Evolutionary conservation across 805 yeast species (phyloP), one percentile per base, ranked within the genome.

Genomic region (Lipomyces orientalis): DNA sequence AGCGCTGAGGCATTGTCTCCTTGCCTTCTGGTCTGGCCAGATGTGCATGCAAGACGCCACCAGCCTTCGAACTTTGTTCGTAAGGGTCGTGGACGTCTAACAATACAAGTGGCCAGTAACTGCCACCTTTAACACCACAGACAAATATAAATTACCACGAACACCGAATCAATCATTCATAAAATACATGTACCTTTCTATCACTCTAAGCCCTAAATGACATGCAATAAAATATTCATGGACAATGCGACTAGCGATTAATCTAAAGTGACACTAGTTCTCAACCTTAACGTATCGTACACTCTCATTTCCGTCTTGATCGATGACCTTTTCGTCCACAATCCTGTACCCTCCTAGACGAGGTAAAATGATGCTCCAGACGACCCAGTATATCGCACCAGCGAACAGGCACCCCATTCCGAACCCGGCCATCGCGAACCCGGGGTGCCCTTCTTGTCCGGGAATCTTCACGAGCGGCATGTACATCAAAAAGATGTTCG

Each of bases 321-420:
- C 67, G 34, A 51, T 54, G 7, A 65, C 66, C 37, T 46, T 52
- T 51, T 55, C 65, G n/a, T 66, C 70, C n/a, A 60, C 64, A 22
- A 68, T 68, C 54, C 29, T 29, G 55, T 68, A 68, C n/a, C 62
- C 64, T 5, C 69, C 69, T 8, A 68, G 12, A 12, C 57, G n/a
- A 43, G 71, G 71, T 64, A 68, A 31, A 22, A 66, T 33, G 14
- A 14, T 46, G 43, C 67, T 66, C 71, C 71, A 68, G 6, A 68
- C 70, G n/a, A 66, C 62, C 71, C 71, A 68, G 58, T 68, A 68
- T 33, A 68, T 12, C 14, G 33, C 71, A 4, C 71, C 71, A 63
- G 59, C 43, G 39, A 63, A 52, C 49, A 68, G 35, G 57, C 68
- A 68, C 4, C 64, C 66, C 71, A 68, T 68, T 37, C 71, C 71